A percentile compares a stretch with the other conserved stretches of the same genome.
Conservation (phyloP, 805 yeast species). For the Grigorovia transvaalensis region DNA sequence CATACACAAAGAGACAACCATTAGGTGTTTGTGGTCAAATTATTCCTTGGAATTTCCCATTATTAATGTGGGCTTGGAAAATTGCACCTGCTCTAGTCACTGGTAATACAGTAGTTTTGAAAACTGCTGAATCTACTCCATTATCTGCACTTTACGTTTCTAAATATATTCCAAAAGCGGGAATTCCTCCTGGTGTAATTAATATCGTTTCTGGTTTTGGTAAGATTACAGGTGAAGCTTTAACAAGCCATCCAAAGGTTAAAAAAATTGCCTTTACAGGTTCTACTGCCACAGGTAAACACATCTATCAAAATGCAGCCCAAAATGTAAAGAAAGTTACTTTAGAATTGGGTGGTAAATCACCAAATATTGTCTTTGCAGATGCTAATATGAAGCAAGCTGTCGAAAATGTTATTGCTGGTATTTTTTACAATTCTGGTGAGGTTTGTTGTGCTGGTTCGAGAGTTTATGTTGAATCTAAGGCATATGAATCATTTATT, state of each 20-base stretch:
- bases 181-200: slow-evolving; percentile 37
- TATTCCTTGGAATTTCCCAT: slow-evolving; percentile 40
- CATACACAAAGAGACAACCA: slow-evolving; percentile 40
- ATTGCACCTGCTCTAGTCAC: slow-evolving; percentile 43
- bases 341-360: slow-evolving; percentile 39
- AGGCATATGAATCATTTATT: slow-evolving; percentile 56
- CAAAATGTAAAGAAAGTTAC: slow-evolving; percentile 34
- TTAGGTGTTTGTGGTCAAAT: slow-evolving; percentile 39
- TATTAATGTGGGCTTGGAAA: slow-evolving; percentile 39
- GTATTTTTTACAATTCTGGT: slow-evolving; percentile 82
- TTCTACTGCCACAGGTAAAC: slow-evolving; percentile 36
- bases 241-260: slow-evolving; percentile 33
- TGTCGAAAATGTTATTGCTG: slow-evolving; percentile 36
- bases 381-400: slow-evolving; percentile 36
- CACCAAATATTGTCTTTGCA: slow-evolving; percentile 35
- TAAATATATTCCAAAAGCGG: slow-evolving; percentile 31
- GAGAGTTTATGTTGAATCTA: slow-evolving; percentile 70
- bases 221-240: slow-evolving; percentile 30
- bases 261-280: slow-evolving; percentile 42
- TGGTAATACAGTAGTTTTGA: slow-evolving; percentile 35
- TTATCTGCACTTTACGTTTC: slow-evolving; percentile 33
- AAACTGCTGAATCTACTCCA: slow-evolving; percentile 38
- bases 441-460: slow-evolving; percentile 92
- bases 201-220: slow-evolving; percentile 36
- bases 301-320: slow-evolving; percentile 30